phyloP scores from a whole-genome alignment of 2,329 filamentous ascomycete genomes.

The Polychaeton citri region DNA sequence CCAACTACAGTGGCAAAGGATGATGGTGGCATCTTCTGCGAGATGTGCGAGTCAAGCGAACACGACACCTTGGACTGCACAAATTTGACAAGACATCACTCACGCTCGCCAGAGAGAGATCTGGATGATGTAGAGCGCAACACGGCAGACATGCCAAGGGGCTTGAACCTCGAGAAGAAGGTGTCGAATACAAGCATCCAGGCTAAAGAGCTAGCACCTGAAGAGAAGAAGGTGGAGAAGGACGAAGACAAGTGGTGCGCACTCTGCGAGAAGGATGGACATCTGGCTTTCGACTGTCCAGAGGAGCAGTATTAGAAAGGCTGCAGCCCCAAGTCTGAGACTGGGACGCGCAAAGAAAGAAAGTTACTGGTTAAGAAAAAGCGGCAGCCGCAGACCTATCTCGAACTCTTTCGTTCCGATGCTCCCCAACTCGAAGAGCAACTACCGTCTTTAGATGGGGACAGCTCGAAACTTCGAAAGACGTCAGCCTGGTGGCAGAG shows the following conservation, averaged over 20 bases:
- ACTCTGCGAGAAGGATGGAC: slow-evolving; percentile 87
- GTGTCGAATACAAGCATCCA: slow-evolving; percentile 10
- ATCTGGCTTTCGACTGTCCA: slow-evolving; percentile 53
- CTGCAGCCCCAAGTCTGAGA: too few relatives aligned
- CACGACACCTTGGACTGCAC: slow-evolving; percentile 93
- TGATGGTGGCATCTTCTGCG: slow-evolving; percentile 56
- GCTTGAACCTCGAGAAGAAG: slow-evolving; percentile 9
- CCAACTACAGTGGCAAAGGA: slow-evolving; percentile 2
- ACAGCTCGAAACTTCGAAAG: too few relatives aligned
- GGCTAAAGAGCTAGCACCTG: slow-evolving; percentile 14
- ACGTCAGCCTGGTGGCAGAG: too few relatives aligned
- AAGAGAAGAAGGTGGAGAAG: slow-evolving; percentile 10
- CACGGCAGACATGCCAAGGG: neutral
- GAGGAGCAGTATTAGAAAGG: slow-evolving; percentile 24
- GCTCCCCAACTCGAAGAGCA: too few relatives aligned
- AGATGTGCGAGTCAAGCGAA: slow-evolving; percentile 83
- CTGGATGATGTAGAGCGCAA: slow-evolving; percentile 2
- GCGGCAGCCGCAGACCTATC: too few relatives aligned
- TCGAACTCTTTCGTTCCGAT: too few relatives aligned
- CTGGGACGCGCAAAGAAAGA: too few relatives aligned
- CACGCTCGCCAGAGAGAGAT: neutral
- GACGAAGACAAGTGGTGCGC: slow-evolving; percentile 93
- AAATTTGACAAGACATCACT: slow-evolving; percentile 6
- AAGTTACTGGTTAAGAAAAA: too few relatives aligned
- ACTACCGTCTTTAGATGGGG: too few relatives aligned